Conservation (phyloP, 1,139 yeast genomes). For the Sugiyamaella japonica region DNA sequence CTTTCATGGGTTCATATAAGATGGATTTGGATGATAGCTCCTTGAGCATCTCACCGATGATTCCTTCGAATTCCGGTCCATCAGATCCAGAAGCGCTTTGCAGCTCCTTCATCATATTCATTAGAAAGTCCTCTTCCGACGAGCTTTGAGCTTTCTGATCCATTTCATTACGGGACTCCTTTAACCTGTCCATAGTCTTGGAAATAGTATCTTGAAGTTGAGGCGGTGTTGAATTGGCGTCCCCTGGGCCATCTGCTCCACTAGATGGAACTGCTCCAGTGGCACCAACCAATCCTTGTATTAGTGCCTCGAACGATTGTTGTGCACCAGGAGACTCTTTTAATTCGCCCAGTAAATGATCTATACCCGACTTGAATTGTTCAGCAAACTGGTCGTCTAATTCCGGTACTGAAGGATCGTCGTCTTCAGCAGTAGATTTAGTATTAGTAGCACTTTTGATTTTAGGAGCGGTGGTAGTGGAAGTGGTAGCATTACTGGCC, state of each 20-base stretch:
- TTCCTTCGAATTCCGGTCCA: constrained; percentile 55
- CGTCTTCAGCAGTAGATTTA: neutral
- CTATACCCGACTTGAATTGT: constrained; percentile 41
- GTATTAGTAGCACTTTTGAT: neutral
- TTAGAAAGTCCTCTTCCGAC: constrained; percentile 43
- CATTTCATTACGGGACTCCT: constrained; percentile 51
- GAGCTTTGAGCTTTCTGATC: constrained; percentile 59
- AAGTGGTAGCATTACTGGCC: neutral
- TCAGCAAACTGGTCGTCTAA: constrained; percentile 50
- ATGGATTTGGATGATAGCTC: constrained; percentile 86
- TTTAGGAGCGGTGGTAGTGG: neutral
- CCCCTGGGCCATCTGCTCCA: constrained; percentile 21
- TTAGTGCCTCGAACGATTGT: constrained; percentile 54
- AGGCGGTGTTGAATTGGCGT: constrained; percentile 32
- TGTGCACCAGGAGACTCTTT: constrained; percentile 65
- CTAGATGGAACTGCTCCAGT: constrained; percentile 33
- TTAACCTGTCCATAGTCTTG: constrained; percentile 75
- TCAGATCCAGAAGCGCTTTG: constrained; percentile 48
- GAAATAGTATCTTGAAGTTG: constrained; percentile 76
- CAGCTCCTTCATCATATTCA: constrained; percentile 55
- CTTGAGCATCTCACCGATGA: constrained; percentile 75
- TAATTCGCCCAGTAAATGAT: constrained; percentile 54
- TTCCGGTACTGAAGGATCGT: constrained; percentile 40
- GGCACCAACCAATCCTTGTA: constrained; percentile 49
- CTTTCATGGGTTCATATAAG: constrained; percentile 85